Evolutionary conservation across 163 green algal species (phyloP).

Genomic region (Chlorella variabilis): DNA sequence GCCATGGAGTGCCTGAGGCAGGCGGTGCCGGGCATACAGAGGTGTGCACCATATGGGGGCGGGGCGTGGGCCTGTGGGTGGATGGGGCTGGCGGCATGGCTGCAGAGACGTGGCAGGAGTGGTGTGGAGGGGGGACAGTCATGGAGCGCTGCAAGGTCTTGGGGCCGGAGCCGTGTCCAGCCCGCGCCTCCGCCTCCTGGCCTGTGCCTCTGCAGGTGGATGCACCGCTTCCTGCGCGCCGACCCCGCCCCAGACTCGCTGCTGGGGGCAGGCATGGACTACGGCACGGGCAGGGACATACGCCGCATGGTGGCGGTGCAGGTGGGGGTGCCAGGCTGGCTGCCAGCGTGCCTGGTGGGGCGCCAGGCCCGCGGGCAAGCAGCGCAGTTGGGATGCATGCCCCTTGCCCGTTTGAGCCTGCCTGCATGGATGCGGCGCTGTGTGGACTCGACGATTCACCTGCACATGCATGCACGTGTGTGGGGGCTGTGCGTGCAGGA

Average conservation of each 20-base stretch:
- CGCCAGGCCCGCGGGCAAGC: no score
- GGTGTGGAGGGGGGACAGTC: no score
- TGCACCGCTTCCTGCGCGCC: constrained; percentile 49
- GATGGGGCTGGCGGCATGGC: not conserved
- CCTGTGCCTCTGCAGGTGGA: constrained; percentile 27
- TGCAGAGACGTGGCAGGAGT: not conserved
- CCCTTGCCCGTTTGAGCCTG: no score
- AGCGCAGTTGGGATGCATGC: no score
- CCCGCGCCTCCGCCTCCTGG: not conserved
- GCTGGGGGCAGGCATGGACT: constrained; percentile 29
- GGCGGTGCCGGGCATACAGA: constrained; percentile 44
- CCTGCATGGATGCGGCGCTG: no score
- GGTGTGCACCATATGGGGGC: constrained; percentile 20
- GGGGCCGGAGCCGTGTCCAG: not conserved
- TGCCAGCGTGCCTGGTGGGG: no score
- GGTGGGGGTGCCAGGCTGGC: constrained; percentile 2
- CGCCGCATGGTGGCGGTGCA: not conserved
- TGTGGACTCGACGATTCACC: no score
- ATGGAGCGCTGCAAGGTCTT: no score
- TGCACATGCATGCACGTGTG: no score
- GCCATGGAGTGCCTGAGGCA: constrained; percentile 41
- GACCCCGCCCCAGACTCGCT: constrained; percentile 32
- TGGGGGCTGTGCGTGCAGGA: no score
- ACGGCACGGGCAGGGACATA: not conserved
- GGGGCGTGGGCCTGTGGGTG: not conserved